A percentile compares a stretch with the other conserved stretches of the same genome.
These are phyloP conservation scores for Wallacemonas sp. DNA, from an alignment of 208 protist genomes.

Conservation along the genomic window DNA sequence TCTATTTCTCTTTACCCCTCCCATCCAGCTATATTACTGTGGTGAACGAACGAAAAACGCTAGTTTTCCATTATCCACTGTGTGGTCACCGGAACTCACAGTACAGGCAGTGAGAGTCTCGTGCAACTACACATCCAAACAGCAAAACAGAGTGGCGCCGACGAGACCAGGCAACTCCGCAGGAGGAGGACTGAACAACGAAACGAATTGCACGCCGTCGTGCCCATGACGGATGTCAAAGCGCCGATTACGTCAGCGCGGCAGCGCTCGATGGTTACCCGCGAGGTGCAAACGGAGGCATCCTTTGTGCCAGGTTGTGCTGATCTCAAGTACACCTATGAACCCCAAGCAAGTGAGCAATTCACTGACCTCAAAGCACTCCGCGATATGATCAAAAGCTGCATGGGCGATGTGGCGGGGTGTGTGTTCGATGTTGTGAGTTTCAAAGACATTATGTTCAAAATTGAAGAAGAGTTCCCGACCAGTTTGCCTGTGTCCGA, in stretches of 20 bases:
- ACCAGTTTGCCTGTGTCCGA: constrained; percentile 79
- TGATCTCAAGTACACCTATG: constrained; percentile 50
- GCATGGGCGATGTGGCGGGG: constrained; percentile 70
- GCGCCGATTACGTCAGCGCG: background rate
- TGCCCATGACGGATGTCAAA: constrained; percentile 5
- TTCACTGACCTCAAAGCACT: constrained; percentile 64
- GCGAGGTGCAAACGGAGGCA: constrained; percentile 80
- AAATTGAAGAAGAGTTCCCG: constrained; percentile 72
- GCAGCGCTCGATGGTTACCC: constrained; percentile 21
- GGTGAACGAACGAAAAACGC: no score
- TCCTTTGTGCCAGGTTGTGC: constrained; percentile 63
- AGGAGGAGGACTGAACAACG: no score
- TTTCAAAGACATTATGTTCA: constrained; percentile 91
- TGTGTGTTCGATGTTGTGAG: constrained; percentile 84
- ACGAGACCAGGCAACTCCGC: no score
- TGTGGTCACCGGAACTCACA: no score
- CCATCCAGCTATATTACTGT: no score
- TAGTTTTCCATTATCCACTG: no score
- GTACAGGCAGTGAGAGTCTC: no score
- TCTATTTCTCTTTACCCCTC: no score
- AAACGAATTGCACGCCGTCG: no score
- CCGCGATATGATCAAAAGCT: constrained; percentile 66
- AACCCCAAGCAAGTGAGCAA: constrained; percentile 73
- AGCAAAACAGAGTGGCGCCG: no score
- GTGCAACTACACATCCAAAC: no score